Base-by-base conservation (phyloP, 2,329 filamentous ascomycete species). In the Aureobasidium uvarum region DNA sequence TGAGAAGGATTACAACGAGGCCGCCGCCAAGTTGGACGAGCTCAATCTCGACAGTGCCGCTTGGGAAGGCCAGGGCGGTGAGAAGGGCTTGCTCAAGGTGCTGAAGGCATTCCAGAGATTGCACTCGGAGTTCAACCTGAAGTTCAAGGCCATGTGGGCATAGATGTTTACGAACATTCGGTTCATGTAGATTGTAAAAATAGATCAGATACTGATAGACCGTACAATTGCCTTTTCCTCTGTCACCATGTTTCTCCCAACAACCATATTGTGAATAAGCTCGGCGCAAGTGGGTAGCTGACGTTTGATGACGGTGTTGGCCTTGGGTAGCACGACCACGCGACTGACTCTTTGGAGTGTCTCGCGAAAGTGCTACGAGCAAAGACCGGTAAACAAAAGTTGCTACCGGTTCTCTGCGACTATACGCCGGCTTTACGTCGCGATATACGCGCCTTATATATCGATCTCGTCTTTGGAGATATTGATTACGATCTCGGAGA, bases 101-200 rank as follows among this genome's bases (percentile, higher is more conserved):
- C 76, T 87, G 16, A 81, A 79, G 70, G 85, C 85, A 0, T 89
- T 89, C 71, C 79, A 77, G 67, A 75, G 80, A 70, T 72, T 90
- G 68, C 83, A 83, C 71, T 77, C 78, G 33, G 84, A 85, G 65
- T 90, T 89, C 73, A 83, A 88, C 68, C 79, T 80, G 51, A 90
- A 88, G 77, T 89, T 90, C 75, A 80, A 73, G 71, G 82, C 82
- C 70, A 82, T 84, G 71, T 87, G 85, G 84, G 83, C 85, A 73
- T 88, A 75, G 66, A 31, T 8, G 39, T 20, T 31, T 43, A 18
- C 14, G 54, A 31, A 20, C 33, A 23, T 58, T n/a, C 13, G 56
- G 36, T 36, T 31, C 31, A 20, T 23, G 5, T 60, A 10, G 36
- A 56, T 38, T 36, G 43, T 60, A 60, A 38, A 60, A 36, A 46